A percentile compares a stretch with the other conserved stretches of the same genome.
Conservation (phyloP, 2,329 filamentous ascomycete genomes). For the Clarireedia paspali region DNA sequence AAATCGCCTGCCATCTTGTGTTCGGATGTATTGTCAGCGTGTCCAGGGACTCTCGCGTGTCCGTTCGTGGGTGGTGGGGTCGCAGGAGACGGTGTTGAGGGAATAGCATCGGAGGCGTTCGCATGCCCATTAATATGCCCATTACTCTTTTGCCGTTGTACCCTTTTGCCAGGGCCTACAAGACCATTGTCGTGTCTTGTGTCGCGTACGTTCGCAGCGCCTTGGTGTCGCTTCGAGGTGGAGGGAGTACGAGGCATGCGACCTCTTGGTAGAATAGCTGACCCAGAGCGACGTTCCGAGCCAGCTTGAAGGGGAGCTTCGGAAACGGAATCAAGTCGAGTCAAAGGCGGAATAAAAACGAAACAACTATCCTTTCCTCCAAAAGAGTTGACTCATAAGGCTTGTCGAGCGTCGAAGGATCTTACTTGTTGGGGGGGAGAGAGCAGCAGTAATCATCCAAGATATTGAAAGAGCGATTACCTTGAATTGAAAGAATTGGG, state of each 20-base stretch:
- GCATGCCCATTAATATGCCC: conserved; percentile 44
- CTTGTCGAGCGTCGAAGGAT: too few species aligned
- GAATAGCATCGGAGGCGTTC: conserved; percentile 30
- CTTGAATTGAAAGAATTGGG: conserved; percentile 1
- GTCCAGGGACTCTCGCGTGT: conserved; percentile 21
- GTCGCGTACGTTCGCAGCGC: conserved; percentile 56
- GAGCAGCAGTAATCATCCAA: conserved; percentile 4
- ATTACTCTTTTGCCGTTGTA: conserved; percentile 45
- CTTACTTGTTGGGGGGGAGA: too few species aligned
- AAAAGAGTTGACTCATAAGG: too few species aligned
- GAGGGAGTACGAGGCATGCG: conserved; percentile 30
- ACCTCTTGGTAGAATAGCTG: conserved; percentile 22
- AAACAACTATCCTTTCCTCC: too few species aligned
- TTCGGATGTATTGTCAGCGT: conserved; percentile 20
- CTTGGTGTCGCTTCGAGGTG: conserved; percentile 30
- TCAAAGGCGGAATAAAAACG: too few species aligned
- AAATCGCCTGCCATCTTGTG: conserved; percentile 32
- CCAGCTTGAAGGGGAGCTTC: conserved; percentile 21
- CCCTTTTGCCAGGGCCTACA: conserved; percentile 67
- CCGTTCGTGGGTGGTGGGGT: conserved; percentile 33
- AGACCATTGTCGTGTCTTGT: conserved; percentile 81
- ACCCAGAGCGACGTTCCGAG: conserved; percentile 30
- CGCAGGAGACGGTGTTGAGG: conserved; percentile 31
- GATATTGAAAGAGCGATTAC: conserved; percentile 8
- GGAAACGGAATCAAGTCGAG: background rate